A percentile compares a stretch with the other conserved stretches of the same genome.
These are phyloP conservation scores for Chaetomium fimeti DNA, from an alignment of 495 filamentous ascomycete species.

Conservation along the genomic window DNA sequence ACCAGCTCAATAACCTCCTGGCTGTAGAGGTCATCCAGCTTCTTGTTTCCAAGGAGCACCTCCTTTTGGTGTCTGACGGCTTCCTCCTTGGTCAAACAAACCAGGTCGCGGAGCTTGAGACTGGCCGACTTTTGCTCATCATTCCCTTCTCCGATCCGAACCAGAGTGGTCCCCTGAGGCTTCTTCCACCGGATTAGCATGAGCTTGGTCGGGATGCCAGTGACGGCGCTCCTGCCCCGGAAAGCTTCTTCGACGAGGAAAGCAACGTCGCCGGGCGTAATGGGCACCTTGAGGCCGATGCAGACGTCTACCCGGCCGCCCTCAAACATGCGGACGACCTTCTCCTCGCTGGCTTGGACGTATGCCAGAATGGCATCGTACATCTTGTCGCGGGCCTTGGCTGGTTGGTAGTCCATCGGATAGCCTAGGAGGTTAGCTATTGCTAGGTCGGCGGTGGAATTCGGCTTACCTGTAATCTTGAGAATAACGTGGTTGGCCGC, in stretches of 20 bases:
- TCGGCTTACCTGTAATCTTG: conserved; percentile 58
- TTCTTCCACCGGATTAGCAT: conserved; percentile 74
- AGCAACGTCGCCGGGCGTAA: conserved; percentile 75
- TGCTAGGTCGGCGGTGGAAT: neutral
- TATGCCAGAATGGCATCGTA: conserved; percentile 75
- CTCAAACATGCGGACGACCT: conserved; percentile 55
- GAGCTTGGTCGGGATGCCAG: conserved; percentile 73
- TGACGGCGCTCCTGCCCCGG: conserved; percentile 77
- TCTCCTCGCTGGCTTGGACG: conserved; percentile 74
- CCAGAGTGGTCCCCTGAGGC: conserved; percentile 42
- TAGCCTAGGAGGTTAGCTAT: conserved; percentile 54
- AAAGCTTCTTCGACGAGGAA: conserved; percentile 91
- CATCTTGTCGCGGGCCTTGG: conserved; percentile 84
- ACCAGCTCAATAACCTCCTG: conserved; percentile 61
- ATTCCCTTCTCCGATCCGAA: conserved; percentile 54
- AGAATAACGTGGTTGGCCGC: conserved; percentile 90
- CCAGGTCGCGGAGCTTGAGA: conserved; percentile 67
- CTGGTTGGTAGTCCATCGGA: conserved; percentile 75
- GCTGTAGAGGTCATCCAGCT: conserved; percentile 70
- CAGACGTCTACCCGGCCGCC: conserved; percentile 56
- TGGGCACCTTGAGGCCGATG: conserved; percentile 68
- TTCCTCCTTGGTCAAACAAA: conserved; percentile 97
- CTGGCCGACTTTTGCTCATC: conserved; percentile 69
- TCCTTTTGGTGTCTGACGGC: conserved; percentile 75
- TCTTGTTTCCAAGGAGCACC: conserved; percentile 68